Evolutionary conservation across 2,329 filamentous ascomycete genomes (phyloP), one percentile per base, ranked within the genome.

Genomic region (Verticillium alfalfae): DNA sequence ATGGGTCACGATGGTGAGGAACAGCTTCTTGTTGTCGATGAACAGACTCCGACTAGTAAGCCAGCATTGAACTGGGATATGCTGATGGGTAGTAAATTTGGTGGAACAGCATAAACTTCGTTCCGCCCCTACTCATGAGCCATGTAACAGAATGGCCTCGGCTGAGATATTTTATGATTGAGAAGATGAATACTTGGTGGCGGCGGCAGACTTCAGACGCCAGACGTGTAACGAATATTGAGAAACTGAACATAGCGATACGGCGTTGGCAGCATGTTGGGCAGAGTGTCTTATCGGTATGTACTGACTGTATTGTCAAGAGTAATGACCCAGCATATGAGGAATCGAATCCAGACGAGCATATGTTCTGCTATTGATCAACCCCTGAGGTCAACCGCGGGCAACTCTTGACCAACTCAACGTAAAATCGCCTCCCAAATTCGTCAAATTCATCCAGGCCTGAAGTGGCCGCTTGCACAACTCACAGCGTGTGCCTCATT

Each of bases 21-120:
- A 9, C 64, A 70, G 26, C 68, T 74, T 18, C 63, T 74, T 13
- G 72, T 74, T 13, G 64, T 63, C 31, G 63, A 66, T 7, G 71
- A 72, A 34, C 70, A 70, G 0, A 58, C 34, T 52, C 45, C 18
- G 49, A 64, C 45, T 67, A 4, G 5, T 10, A 37, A 65, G 58
- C 61, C 61, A 0, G 54, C 39, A 22, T 37, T 64, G 26, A 61
- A 49, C 12, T 61, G 58, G 60, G 62, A 64, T 36, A 62, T 36
- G 54, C n/a, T 31, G 8, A 57, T 49, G 60, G 62, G 31, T 22
- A 12, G 31, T 55, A 10, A 26, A 18, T 58, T 45, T 18, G 36
- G 34, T 3, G 56, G 39, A 16, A 8, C n/a, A 10, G 18, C 45
- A 12, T 52, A 26, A 13, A 9, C 8, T 9, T 22, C 10, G 18